phyloP scores from a whole-genome alignment of 2,329 filamentous ascomycete species.

The Fusarium dimerum region DNA sequence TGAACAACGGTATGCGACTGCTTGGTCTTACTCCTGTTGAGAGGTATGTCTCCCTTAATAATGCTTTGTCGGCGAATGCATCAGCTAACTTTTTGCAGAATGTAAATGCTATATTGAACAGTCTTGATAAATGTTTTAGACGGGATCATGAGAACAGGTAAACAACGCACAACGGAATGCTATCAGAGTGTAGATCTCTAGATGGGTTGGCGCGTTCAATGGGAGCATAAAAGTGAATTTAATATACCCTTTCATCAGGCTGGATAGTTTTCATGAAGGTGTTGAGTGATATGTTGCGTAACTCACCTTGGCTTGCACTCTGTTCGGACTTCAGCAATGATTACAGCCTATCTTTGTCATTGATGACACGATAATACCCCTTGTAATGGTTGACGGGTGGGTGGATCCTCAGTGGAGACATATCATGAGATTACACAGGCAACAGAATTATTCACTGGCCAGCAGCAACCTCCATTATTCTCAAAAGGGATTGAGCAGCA shows the following conservation, averaged over 20 bases:
- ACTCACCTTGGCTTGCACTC: neutral
- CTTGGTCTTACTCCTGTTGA: slow-evolving; percentile 79
- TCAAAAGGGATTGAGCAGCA: no score
- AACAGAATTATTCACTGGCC: neutral
- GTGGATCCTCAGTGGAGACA: neutral
- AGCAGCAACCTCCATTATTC: neutral
- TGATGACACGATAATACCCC: neutral
- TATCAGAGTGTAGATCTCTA: slow-evolving; percentile 7
- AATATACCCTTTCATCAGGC: slow-evolving; percentile 29
- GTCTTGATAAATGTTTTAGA: slow-evolving; percentile 1
- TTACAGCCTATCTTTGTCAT: no score
- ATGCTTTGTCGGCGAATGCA: fast-evolving
- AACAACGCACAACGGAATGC: neutral
- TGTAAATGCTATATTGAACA: slow-evolving; percentile 20
- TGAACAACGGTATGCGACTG: slow-evolving; percentile 81
- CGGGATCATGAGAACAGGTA: slow-evolving; percentile 4
- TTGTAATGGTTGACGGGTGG: neutral
- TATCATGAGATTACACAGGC: neutral
- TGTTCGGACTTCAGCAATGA: no score
- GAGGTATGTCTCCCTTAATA: slow-evolving; percentile 28
- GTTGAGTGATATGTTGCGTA: neutral
- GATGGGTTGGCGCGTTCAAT: slow-evolving; percentile 20
- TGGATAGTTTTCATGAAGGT: neutral
- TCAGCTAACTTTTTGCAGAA: slow-evolving; percentile 22
- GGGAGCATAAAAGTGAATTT: slow-evolving; percentile 27